Evolutionary conservation across 257 asterid genomes (phyloP).

Genomic region (Salvia splendens): DNA sequence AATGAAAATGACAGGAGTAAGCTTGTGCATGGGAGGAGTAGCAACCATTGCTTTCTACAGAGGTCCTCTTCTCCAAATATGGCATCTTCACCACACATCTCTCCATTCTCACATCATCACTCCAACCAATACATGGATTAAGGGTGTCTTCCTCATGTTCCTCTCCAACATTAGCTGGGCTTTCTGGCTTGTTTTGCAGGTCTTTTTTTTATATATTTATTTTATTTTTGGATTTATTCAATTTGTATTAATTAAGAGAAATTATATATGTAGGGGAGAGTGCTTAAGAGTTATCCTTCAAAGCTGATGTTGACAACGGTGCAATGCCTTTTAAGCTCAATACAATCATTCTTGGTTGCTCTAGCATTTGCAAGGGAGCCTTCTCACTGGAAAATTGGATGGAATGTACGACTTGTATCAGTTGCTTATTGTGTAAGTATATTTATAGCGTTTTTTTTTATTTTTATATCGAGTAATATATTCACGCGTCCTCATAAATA

Average conservation of each 20-base stretch:
- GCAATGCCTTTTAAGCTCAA: slow-evolving; percentile 66
- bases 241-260: neutral
- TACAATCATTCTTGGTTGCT: slow-evolving; percentile 69
- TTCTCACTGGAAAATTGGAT: slow-evolving; percentile 67
- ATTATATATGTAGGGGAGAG: slow-evolving; percentile 47
- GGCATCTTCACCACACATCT: slow-evolving; percentile 52
- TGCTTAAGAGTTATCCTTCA: slow-evolving; percentile 66
- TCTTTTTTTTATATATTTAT: too few relatives aligned
- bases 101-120: slow-evolving; percentile 27
- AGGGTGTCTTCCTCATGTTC: slow-evolving; percentile 74
- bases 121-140: slow-evolving; percentile 54
- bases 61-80: slow-evolving; percentile 60
- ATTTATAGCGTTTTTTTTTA: neutral
- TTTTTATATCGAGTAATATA: too few relatives aligned
- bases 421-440: slow-evolving; percentile 73
- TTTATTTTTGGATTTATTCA: neutral
- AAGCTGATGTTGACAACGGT: slow-evolving; percentile 68
- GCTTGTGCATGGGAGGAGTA: slow-evolving; percentile 64
- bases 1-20: slow-evolving; percentile 58
- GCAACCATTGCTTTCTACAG: slow-evolving; percentile 68
- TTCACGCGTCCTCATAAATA: too few relatives aligned
- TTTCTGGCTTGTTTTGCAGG: slow-evolving; percentile 81
- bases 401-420: slow-evolving; percentile 59
- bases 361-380: slow-evolving; percentile 61
- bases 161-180: slow-evolving; percentile 71